Conservation (phyloP, 192 early-diverging fungal species). For the Mycoemilia scoparia region DNA sequence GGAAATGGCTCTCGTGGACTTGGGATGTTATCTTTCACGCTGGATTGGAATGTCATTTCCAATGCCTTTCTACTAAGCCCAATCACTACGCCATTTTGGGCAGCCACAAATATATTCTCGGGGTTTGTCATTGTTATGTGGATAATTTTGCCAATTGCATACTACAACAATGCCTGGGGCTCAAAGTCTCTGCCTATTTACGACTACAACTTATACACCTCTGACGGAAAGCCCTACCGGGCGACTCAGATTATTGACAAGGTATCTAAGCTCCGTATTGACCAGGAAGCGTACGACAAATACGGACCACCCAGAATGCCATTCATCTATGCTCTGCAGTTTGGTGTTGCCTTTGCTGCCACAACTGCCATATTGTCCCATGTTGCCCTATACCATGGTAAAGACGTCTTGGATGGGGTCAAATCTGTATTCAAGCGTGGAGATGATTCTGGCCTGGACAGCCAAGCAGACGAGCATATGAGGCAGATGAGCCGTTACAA, state of each 20-base stretch:
- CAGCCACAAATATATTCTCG: slow-evolving; percentile 48
- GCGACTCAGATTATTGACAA: slow-evolving; percentile 7
- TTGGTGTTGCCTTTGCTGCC: slow-evolving; percentile 48
- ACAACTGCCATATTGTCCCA: slow-evolving; percentile 54
- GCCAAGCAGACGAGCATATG: slow-evolving; percentile 35
- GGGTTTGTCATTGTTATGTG: slow-evolving; percentile 57
- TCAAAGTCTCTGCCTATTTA: slow-evolving; percentile 40
- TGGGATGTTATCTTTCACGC: slow-evolving; percentile 45
- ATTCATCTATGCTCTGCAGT: slow-evolving; percentile 47
- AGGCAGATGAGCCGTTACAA: slow-evolving; percentile 40
- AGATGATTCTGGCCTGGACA: background rate
- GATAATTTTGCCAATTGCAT: slow-evolving; percentile 52
- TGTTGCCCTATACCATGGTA: slow-evolving; percentile 44
- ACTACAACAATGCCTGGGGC: slow-evolving; percentile 49
- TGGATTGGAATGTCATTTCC: slow-evolving; percentile 58
- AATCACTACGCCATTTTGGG: slow-evolving; percentile 60
- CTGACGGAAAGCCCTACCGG: slow-evolving; percentile 37
- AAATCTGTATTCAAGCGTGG: no score
- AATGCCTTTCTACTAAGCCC: slow-evolving; percentile 38
- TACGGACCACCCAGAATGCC: slow-evolving; percentile 53
- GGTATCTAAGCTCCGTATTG: slow-evolving; percentile 33
- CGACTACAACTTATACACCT: slow-evolving; percentile 37
- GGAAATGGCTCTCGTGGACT: slow-evolving; percentile 40
- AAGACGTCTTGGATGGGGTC: slow-evolving; percentile 49
- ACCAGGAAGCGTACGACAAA: slow-evolving; percentile 33